phyloP scores from a whole-genome alignment of 345 rosid species.

The Acer saccharum region DNA sequence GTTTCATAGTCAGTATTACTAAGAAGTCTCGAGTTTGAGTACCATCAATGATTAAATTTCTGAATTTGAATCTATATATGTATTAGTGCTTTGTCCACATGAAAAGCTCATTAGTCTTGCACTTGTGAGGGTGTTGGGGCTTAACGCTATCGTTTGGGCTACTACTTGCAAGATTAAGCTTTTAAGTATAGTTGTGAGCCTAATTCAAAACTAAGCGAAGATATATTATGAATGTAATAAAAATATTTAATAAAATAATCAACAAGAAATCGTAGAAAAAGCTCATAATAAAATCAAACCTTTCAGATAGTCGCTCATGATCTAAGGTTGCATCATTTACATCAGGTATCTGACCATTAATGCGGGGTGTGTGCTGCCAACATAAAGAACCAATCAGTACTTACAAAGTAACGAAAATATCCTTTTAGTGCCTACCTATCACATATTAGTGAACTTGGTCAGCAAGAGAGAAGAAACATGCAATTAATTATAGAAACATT shows the following conservation, averaged over 20 bases:
- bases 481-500: not conserved
- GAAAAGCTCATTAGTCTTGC: too few relatives aligned
- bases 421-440: not conserved
- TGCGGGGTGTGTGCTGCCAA: conserved; percentile 88
- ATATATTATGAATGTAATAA: conserved; percentile 1
- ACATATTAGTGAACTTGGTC: not conserved
- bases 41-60: not conserved
- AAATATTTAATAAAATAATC: conserved; percentile 8
- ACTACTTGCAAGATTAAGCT: not conserved
- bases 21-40: not conserved
- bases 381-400: conserved; percentile 25
- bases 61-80: too few relatives aligned
- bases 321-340: conserved; percentile 83
- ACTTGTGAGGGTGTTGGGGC: not conserved
- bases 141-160: not conserved
- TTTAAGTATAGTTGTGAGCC: not conserved
- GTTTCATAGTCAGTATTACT: not conserved
- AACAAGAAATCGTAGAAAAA: conserved; percentile 8
- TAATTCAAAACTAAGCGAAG: not conserved
- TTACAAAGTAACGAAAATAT: not conserved
- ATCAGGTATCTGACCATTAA: conserved; percentile 80
- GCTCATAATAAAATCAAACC: conserved; percentile 44
- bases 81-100: too few relatives aligned
- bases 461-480: not conserved
- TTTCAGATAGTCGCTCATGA: conserved; percentile 87